phyloP scores from a whole-genome alignment of 306 rosid species.

The Cyamopsis tetragonoloba region DNA sequence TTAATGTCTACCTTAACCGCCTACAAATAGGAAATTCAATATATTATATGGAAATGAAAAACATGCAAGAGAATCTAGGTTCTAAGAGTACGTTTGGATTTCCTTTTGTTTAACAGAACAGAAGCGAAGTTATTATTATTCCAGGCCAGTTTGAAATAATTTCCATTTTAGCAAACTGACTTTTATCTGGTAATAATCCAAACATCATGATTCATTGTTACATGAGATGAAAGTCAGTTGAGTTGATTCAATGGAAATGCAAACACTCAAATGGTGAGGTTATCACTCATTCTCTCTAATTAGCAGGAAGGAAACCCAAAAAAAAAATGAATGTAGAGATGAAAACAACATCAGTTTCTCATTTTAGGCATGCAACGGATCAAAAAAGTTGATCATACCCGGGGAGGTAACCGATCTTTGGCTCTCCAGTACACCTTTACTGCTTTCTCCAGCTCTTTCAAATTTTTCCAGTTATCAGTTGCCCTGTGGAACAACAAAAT shows the following conservation, averaged over 20 bases:
- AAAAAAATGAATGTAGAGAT: not conserved
- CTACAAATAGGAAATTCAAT: slow-evolving; percentile 36
- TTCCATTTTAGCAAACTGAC: too few relatives aligned
- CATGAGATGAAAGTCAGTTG: too few relatives aligned
- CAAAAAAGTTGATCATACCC: slow-evolving; percentile 51
- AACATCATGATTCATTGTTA: too few relatives aligned
- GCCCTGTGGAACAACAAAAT: slow-evolving; percentile 46
- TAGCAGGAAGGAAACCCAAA: not conserved
- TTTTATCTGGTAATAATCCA: too few relatives aligned
- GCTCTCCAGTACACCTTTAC: slow-evolving; percentile 74
- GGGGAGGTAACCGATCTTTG: slow-evolving; percentile 82
- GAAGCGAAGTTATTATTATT: too few relatives aligned
- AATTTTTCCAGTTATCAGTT: slow-evolving; percentile 74
- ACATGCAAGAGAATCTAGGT: not conserved
- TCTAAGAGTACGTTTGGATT: too few relatives aligned
- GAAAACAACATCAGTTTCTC: not conserved
- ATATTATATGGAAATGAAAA: slow-evolving; percentile 2
- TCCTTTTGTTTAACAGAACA: too few relatives aligned
- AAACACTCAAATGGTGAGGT: not conserved
- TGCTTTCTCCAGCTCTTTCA: slow-evolving; percentile 94
- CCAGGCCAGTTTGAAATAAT: too few relatives aligned
- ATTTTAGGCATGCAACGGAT: not conserved
- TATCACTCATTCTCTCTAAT: not conserved
- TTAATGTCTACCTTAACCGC: slow-evolving; percentile 81
- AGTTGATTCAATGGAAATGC: too few relatives aligned